Evolutionary conservation across 192 early-diverging fungal genomes (phyloP).

Genomic region (Backusella westeae): DNA sequence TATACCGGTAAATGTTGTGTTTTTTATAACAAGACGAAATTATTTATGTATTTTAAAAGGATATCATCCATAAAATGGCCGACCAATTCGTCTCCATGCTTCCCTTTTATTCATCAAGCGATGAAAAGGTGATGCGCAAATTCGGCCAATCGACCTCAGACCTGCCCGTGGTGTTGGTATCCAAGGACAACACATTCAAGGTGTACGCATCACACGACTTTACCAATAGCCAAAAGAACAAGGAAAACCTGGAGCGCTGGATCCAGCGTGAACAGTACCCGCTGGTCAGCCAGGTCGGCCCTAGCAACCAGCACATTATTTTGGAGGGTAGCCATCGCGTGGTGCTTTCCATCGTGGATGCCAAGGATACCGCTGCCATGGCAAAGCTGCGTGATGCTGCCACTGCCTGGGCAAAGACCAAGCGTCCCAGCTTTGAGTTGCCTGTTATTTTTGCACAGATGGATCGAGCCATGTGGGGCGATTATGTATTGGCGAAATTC

Average conservation of each 20-base stretch:
- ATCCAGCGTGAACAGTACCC: conserved; percentile 67
- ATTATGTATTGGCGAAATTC: conserved; percentile 58
- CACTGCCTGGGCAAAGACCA: neutral
- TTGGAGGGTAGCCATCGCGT: conserved; percentile 60
- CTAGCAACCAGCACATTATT: conserved; percentile 65
- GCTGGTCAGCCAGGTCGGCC: conserved; percentile 59
- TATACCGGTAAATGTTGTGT: neutral
- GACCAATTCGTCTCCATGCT: conserved; percentile 17
- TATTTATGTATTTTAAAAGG: conserved; percentile 1
- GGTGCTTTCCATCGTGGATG: conserved; percentile 63
- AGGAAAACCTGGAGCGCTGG: conserved; percentile 53
- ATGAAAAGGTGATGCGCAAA: conserved; percentile 20
- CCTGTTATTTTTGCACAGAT: conserved; percentile 62
- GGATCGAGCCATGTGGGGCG: conserved; percentile 57
- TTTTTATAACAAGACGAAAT: neutral
- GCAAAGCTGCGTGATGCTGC: conserved; percentile 2
- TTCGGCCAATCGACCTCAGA: conserved; percentile 15
- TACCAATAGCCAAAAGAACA: conserved; percentile 23
- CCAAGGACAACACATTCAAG: conserved; percentile 54
- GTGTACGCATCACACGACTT: conserved; percentile 24
- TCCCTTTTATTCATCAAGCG: conserved; percentile 38
- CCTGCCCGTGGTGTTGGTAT: conserved; percentile 51
- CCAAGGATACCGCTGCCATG: conserved; percentile 13
- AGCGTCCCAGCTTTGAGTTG: conserved; percentile 10
- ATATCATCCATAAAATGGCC: conserved; percentile 18